phyloP scores from a whole-genome alignment of 75 land plant genomes.

The Pinus albicaulis region DNA sequence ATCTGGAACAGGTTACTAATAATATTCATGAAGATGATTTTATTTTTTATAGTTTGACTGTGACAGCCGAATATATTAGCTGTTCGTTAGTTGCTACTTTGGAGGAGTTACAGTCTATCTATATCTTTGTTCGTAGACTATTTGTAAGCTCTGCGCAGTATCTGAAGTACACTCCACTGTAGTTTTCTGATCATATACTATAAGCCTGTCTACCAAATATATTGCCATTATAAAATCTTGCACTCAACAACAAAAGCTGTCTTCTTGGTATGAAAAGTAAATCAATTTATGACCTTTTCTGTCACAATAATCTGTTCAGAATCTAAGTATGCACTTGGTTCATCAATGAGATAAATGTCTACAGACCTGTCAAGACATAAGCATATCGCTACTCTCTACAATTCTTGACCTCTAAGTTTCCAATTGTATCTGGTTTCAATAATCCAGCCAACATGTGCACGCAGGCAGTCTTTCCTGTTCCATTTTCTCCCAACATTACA shows the following conservation, averaged over 20 bases:
- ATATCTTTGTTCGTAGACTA: not conserved
- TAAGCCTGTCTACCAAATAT: slow-evolving; percentile 43
- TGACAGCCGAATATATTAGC: too few species aligned
- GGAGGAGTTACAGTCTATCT: too few species aligned
- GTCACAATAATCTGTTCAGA: slow-evolving; percentile 59
- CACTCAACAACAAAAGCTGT: slow-evolving; percentile 47
- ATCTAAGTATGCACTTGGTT: slow-evolving; percentile 53
- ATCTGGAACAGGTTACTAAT: too few species aligned
- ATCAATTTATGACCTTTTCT: slow-evolving; percentile 45
- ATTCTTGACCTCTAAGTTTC: slow-evolving; percentile 34
- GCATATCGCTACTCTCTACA: slow-evolving; percentile 45
- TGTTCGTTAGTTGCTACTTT: too few species aligned
- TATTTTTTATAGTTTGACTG: too few species aligned
- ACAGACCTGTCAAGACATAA: slow-evolving; percentile 53
- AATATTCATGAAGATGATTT: too few species aligned
- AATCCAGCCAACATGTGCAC: slow-evolving; percentile 47
- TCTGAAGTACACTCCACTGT: slow-evolving; percentile 47
- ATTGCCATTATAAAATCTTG: slow-evolving; percentile 58
- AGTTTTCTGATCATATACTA: slow-evolving; percentile 44
- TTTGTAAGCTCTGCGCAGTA: slow-evolving; percentile 35
- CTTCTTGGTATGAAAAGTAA: slow-evolving; percentile 52
- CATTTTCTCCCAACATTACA: slow-evolving; percentile 53
- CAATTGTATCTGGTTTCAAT: slow-evolving; percentile 36
- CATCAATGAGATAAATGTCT: slow-evolving; percentile 41
- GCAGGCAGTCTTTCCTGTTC: slow-evolving; percentile 51